These are phyloP conservation scores for Lactarius deliciosus DNA, from an alignment of 768 basidiomycete genomes.

Conservation along the genomic window DNA sequence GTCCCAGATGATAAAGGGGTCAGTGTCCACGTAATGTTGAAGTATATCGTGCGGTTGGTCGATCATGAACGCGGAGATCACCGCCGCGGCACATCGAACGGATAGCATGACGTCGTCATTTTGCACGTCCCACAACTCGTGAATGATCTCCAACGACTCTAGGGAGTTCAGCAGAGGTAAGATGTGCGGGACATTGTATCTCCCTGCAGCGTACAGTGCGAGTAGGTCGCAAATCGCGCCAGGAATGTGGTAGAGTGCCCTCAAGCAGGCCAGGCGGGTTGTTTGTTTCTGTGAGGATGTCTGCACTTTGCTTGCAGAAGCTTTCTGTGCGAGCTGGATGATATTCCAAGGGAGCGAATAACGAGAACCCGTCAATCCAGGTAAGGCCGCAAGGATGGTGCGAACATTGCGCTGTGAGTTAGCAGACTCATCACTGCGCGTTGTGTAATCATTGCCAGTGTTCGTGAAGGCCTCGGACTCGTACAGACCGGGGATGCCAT, in stretches of 20 bases:
- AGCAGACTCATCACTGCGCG: too few relatives aligned
- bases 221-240: neutral
- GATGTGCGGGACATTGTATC: rapidly evolving
- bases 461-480: neutral
- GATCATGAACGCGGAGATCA: neutral
- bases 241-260: neutral
- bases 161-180: neutral
- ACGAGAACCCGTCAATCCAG: neutral
- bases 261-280: neutral
- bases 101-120: neutral
- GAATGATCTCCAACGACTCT: neutral
- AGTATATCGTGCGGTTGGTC: neutral
- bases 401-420: too few relatives aligned
- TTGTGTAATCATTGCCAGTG: too few relatives aligned
- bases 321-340: neutral
- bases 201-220: neutral
- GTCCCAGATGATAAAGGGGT: too few relatives aligned
- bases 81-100: neutral
- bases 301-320: neutral
- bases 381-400: neutral
- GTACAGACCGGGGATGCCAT: neutral
- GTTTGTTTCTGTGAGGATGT: neutral
- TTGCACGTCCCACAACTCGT: neutral
- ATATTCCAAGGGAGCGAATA: neutral
- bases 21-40: rapidly evolving